Conservation (phyloP, 2,329 filamentous ascomycete species). For the Niveomyces coronatus region DNA sequence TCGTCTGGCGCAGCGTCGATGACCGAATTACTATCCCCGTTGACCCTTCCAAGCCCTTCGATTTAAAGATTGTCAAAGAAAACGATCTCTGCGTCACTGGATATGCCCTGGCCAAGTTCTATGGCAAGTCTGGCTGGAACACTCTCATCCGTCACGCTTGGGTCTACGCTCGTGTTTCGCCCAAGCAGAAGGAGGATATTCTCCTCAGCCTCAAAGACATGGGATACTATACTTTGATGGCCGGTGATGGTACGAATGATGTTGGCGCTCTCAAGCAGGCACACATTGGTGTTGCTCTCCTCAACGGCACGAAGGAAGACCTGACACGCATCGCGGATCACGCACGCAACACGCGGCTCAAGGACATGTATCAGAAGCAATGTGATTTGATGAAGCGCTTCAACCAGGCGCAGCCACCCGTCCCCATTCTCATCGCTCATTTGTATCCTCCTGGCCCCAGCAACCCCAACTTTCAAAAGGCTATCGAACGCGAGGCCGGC, state of each 20-base stretch:
- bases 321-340: constrained; percentile 88
- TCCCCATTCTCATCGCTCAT: constrained; percentile 86
- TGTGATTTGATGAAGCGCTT: constrained; percentile 84
- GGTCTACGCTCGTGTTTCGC: constrained; percentile 97
- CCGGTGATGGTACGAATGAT: constrained; percentile 95
- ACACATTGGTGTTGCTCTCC: constrained; percentile 88
- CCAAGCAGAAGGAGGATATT: constrained; percentile 98
- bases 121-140: constrained; percentile 63
- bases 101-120: constrained; percentile 84
- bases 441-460: constrained; percentile 81
- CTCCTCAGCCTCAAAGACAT: constrained; percentile 91
- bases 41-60: constrained; percentile 70
- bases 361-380: constrained; percentile 97
- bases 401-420: constrained; percentile 86
- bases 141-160: constrained; percentile 80
- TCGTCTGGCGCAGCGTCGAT: constrained; percentile 93
- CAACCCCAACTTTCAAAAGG: constrained; percentile 92
- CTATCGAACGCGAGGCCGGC: constrained; percentile 74
- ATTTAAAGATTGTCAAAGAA: constrained; percentile 65
- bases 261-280: constrained; percentile 97
- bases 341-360: constrained; percentile 91
- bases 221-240: constrained; percentile 98
- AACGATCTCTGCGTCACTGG: constrained; percentile 96
- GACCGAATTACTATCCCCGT: constrained; percentile 81
- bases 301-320: constrained; percentile 90